Conservation (phyloP, 441 rosid species). For the Gossypium laxum region DNA sequence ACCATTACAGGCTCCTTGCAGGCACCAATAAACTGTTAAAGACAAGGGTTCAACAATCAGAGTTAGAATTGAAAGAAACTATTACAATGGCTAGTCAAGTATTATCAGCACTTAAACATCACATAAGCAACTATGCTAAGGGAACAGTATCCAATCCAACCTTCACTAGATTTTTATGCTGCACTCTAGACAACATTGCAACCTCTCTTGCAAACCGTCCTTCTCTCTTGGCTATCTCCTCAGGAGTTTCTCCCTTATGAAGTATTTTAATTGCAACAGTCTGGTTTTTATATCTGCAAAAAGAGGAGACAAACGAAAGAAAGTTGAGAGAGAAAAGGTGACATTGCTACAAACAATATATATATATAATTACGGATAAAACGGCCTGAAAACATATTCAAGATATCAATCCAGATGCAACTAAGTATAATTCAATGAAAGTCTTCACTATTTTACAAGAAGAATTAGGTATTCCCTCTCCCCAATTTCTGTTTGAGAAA, state of each 20-base stretch:
- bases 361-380: neutral
- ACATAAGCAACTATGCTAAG: neutral
- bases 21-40: constrained; percentile 84
- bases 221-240: constrained; percentile 70
- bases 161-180: constrained; percentile 37
- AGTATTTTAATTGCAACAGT: constrained; percentile 77
- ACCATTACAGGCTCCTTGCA: constrained; percentile 91
- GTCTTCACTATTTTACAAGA: neutral
- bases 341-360: neutral
- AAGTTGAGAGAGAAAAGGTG: neutral
- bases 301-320: neutral
- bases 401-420: constrained; percentile 3
- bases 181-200: constrained; percentile 76
- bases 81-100: neutral
- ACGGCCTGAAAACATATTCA: neutral
- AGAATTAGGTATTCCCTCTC: neutral
- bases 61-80: neutral
- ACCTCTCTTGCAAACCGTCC: constrained; percentile 73
- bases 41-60: neutral
- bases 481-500: neutral
- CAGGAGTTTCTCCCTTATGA: constrained; percentile 64
- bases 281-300: constrained; percentile 56
- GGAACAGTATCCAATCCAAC: constrained; percentile 24
- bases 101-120: neutral
- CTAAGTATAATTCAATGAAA: neutral